Base-by-base conservation (phyloP, 768 basidiomycete species). In the Daedaleopsis nitida region DNA sequence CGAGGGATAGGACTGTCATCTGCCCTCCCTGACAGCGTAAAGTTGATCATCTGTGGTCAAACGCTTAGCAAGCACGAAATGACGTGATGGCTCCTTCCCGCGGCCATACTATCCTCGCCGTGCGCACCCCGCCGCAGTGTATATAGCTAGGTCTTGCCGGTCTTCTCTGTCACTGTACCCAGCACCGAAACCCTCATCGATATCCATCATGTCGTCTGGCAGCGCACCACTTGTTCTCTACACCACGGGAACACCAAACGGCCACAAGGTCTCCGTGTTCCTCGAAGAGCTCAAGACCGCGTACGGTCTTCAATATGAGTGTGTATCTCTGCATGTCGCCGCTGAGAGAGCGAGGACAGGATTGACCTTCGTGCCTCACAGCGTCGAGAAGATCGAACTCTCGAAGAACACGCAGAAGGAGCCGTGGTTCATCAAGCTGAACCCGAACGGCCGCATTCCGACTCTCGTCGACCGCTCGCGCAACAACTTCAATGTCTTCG, bases 391-490 rank as follows among this genome's bases (percentile, higher is more conserved):
- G 47, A 81, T 95, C 65, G 76, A 84, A 59, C 78, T 94, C 64
- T 72, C 71, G 14, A 83, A 82, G 63, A 87, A 87, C 67, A 76
- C 78, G n/a, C 92, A 94, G 76, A 95, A 94, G 76, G 85, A 90
- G 69, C 81, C 81, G 0, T 92, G 88, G 88, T 94, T 88, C 75
- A 80, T 94, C 63, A 79, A 84, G 44, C 68, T 88, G 65, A 91
- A 90, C 71, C 89, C 87, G 8, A 91, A 88, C 63, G 87, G 87
- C 38, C 77, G 89, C 51, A 91, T 92, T 56, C 89, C 91, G 5
- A 80, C 81, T 27, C 74, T 92, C 38, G 76, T 85, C 38, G 88
- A 92, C 70, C 81, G 79, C 57, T 75, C 78, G 23, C 82, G 85
- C 63, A 78, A 84, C 64, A 75, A 86, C 66, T 92, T 92, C 68